Conservation (phyloP, 2,329 filamentous ascomycete genomes). For the Periconia digitata region DNA sequence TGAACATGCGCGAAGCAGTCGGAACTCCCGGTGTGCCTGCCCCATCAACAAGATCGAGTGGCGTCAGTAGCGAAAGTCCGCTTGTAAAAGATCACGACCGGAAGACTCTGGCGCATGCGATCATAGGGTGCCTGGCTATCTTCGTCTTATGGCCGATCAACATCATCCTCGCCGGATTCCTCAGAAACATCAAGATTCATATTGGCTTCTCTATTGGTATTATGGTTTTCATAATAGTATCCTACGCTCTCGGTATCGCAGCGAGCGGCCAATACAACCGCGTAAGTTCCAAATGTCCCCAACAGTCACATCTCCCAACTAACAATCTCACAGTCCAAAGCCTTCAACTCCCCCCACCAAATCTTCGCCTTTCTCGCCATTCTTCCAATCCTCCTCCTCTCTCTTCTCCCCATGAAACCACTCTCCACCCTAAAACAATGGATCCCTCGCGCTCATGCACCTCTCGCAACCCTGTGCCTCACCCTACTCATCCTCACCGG, state of each 20-base stretch:
- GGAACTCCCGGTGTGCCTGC: constrained; percentile 38
- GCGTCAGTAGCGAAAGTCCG: constrained; percentile 25
- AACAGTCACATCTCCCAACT: constrained; percentile 5
- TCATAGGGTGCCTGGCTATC: constrained; percentile 35
- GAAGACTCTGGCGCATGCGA: constrained; percentile 31
- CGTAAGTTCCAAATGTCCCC: constrained; percentile 27
- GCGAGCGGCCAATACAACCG: constrained; percentile 44
- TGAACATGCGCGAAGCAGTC: constrained; percentile 45
- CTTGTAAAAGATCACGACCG: constrained; percentile 30
- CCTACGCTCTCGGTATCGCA: constrained; percentile 47
- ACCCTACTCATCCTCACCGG: constrained; percentile 32
- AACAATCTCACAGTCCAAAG: constrained; percentile 39
- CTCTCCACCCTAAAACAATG: constrained; percentile 40
- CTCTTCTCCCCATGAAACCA: constrained; percentile 24
- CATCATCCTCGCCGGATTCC: constrained; percentile 40
- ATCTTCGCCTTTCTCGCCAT: constrained; percentile 54
- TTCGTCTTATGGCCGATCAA: constrained; percentile 37
- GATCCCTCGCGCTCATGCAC: constrained; percentile 42
- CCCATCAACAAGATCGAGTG: constrained; percentile 15
- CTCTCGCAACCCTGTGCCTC: constrained; percentile 46
- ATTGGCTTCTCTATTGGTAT: constrained; percentile 44
- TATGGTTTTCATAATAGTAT: constrained; percentile 40
- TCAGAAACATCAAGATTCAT: constrained; percentile 46
- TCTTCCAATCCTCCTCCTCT: constrained; percentile 28
- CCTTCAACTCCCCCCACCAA: constrained; percentile 50